phyloP scores from a whole-genome alignment of 768 basidiomycete species.

The Clitopilus hobsonii region DNA sequence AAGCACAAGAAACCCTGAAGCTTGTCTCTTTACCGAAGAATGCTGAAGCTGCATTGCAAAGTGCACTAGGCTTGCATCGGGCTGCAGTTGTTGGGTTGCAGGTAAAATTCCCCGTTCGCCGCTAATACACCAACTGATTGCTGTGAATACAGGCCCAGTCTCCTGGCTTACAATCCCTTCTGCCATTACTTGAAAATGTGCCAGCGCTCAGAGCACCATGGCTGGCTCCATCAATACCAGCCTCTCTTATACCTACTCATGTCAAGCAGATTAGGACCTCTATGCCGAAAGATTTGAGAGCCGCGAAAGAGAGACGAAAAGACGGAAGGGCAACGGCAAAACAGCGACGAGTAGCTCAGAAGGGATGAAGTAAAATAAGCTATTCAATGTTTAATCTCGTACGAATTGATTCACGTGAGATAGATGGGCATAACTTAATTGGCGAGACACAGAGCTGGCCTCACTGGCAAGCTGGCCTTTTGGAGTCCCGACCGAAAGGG shows the following conservation, averaged over 20 bases:
- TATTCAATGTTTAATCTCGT: not conserved
- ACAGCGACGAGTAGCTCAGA: not conserved
- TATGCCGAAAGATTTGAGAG: conserved; percentile 75
- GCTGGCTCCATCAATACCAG: conserved; percentile 33
- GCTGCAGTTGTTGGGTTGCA: conserved; percentile 63
- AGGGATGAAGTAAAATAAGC: not conserved
- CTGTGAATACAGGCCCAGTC: conserved; percentile 28
- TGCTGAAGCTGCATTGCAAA: conserved; percentile 58
- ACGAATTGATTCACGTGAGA: conserved; percentile 5
- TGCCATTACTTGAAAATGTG: conserved; percentile 42
- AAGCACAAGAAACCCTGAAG: conserved; percentile 33
- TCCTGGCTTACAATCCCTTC: conserved; percentile 29
- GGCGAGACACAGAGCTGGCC: too few relatives aligned
- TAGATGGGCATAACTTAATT: too few relatives aligned
- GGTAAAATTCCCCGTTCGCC: conserved; percentile 37
- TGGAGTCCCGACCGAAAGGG: too few relatives aligned
- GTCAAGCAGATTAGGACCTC: conserved; percentile 79
- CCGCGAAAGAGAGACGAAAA: conserved; percentile 53
- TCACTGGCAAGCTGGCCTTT: too few relatives aligned
- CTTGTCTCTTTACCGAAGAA: conserved; percentile 64
- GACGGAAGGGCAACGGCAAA: conserved; percentile 27
- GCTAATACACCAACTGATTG: conserved; percentile 13
- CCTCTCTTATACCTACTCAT: conserved; percentile 59
- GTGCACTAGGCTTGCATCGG: conserved; percentile 59
- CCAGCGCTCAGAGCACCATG: conserved; percentile 62